Evolutionary conservation across 768 basidiomycete species (phyloP).

Genomic region (Mycena haematopus): DNA sequence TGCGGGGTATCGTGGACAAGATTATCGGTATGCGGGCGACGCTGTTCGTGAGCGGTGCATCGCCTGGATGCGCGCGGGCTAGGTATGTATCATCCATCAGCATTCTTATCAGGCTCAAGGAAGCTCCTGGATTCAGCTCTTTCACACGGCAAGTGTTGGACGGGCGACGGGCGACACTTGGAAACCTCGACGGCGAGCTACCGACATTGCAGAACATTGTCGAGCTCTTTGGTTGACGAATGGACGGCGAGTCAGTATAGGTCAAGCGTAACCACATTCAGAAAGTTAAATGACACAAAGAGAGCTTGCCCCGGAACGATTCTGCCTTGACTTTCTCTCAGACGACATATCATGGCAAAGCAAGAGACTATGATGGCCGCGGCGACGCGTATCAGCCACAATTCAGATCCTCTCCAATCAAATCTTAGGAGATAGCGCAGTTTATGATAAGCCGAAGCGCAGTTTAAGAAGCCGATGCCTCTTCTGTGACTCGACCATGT

Average conservation of each 20-base stretch:
- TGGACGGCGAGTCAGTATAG: too few species aligned
- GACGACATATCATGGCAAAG: too few species aligned
- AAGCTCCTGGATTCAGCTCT: conserved; percentile 44
- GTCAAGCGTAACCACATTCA: too few species aligned
- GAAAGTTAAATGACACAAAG: too few species aligned
- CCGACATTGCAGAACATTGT: conserved; percentile 46
- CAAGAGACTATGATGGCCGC: not conserved
- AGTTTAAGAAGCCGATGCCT: not conserved
- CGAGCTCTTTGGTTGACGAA: conserved; percentile 46
- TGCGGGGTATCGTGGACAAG: conserved; percentile 64
- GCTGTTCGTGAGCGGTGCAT: conserved; percentile 58
- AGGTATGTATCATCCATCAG: conserved; percentile 44
- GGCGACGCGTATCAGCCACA: not conserved
- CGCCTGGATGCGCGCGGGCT: conserved; percentile 48
- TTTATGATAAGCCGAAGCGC: conserved; percentile 1
- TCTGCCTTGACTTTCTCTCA: too few species aligned
- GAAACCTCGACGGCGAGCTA: conserved; percentile 14
- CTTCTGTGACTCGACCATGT: conserved; percentile 14
- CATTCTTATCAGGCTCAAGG: conserved; percentile 25
- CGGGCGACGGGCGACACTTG: conserved; percentile 40
- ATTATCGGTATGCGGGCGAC: conserved; percentile 54
- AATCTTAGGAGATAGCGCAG: not conserved
- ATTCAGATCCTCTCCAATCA: not conserved
- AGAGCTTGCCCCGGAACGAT: too few species aligned
- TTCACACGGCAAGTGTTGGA: conserved; percentile 62